Evolutionary conservation across 2,329 filamentous ascomycete species (phyloP), one percentile per base, ranked within the genome.

Genomic region (Alternaria postmessia): DNA sequence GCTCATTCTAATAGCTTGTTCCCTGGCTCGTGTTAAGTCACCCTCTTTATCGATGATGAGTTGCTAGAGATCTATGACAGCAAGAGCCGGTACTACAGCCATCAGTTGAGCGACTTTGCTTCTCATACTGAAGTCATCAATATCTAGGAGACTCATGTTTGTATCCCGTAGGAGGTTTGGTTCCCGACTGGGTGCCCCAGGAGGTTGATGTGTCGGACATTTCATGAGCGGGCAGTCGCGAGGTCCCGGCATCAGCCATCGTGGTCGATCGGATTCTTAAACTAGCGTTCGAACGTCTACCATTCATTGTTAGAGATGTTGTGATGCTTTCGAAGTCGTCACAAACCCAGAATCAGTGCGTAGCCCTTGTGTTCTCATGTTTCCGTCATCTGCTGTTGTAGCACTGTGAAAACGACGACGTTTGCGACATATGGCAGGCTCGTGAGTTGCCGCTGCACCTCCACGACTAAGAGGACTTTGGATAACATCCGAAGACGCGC

Each of bases 91-190:
- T 28, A 65, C 66, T 7, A 69, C 53, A 3, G 59, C 66, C 65
- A 69, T 67, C 7, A 70, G 44, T 2, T 67, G 51, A 0, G 67
- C 65, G 7, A 70, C 67, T 16, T 69, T 65, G 7, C 49, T 56
- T 4, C 71, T 58, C 4, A 59, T 4, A 4, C 39, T 12, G 22
- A 63, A 63, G 26, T 70, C 61, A 0, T 43, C 26, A 9, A 72
- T 69, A 24, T 71, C 64, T 5, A 53, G 26, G 7, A 72, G 49
- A 4, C 47, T 62, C 11, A 66, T 34, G 4, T 51, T 53, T 51
- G 18, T 54, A 36, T 8, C 46, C 42, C 16, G 18, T 28, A 4
- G 2, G 4, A 7, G 14, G 2, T 16, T 3, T 18, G 20, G 18
- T 2, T 9, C 4, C 4, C 3, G 22, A 22, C n/a, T 24, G 52